Evolutionary conservation across 805 yeast genomes (phyloP).

Genomic region (Candida manassasensis): DNA sequence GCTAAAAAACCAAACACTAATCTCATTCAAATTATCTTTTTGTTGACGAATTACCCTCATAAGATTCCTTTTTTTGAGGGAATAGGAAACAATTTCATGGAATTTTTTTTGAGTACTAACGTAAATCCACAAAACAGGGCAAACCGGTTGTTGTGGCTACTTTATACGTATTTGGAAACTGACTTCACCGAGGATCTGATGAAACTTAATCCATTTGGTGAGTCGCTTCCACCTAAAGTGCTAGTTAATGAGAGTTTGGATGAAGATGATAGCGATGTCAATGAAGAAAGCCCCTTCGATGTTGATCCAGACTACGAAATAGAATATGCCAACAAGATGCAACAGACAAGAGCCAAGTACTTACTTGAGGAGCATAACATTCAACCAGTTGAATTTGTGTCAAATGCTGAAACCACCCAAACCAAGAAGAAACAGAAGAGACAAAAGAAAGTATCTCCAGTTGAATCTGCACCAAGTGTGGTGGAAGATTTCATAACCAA

Average conservation of each 20-base stretch:
- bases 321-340: slow-evolving; percentile 47
- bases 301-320: slow-evolving; percentile 46
- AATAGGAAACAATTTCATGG: slow-evolving; percentile 51
- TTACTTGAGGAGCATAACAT: slow-evolving; percentile 38
- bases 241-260: slow-evolving; percentile 19
- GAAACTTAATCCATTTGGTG: slow-evolving; percentile 54
- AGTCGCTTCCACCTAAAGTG: slow-evolving; percentile 33
- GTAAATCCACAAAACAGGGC: slow-evolving; percentile 66
- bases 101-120: slow-evolving; percentile 60
- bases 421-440: slow-evolving; percentile 13
- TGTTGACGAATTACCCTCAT: slow-evolving; percentile 61
- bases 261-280: slow-evolving; percentile 16
- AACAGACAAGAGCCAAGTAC: slow-evolving; percentile 34
- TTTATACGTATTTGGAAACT: slow-evolving; percentile 78
- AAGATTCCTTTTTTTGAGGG: slow-evolving; percentile 40
- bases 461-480: slow-evolving; percentile 3
- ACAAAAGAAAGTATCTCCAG: slow-evolving; percentile 17
- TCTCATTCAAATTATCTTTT: slow-evolving; percentile 64
- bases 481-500: background rate
- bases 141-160: slow-evolving; percentile 72
- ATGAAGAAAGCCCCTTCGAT: slow-evolving; percentile 26
- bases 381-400: slow-evolving; percentile 18
- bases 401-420: slow-evolving; percentile 3
- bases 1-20: slow-evolving; percentile 50
- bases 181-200: slow-evolving; percentile 50